Base-by-base conservation (phyloP, 1,284 basidiomycete species). In the Moesziomyces globuligerus region DNA sequence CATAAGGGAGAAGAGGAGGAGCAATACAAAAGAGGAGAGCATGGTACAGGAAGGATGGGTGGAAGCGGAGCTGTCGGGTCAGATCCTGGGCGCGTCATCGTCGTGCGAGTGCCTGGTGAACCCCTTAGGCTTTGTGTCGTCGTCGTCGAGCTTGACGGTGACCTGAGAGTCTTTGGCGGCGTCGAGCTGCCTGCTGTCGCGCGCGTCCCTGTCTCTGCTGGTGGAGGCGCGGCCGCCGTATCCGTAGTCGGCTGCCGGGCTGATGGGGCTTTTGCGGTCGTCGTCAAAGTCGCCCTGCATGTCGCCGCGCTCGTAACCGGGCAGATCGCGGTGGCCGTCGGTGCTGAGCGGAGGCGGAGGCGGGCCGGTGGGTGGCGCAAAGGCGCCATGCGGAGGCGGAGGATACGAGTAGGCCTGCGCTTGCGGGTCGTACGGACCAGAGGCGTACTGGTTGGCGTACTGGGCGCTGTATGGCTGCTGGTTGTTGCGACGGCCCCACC, bases 111-210 rank as follows among this genome's bases (percentile, higher is more conserved):
- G n/a, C 7, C 57, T 26, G 26, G 36, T 46, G 21, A 43, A 40
- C 1, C 36, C 37, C 43, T 48, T 65, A 41, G 41, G 50, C 56
- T 65, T 60, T 26, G 50, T 40, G 21, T 68, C 58, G 4, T 65
- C 61, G 29, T 71, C 68, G 41, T 70, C 56, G 1, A 70, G 49
- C 42, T 32, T 48, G 39, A 64, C 58, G 1, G 67, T 70, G 17
- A 64, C 67, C 28, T 70, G 55, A 20, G 60, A 64, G 23, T 69
- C 66, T 24, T 69, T 69, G 1, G 66, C 66, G 5, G 66, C 66
- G 34, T 69, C 59, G 32, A 53, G 50, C 48, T 62, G 54, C 44
- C 61, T 56, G 15, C 32, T 6, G 32, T 34, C 32, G 32, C 32
- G 15, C 39, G 39, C 18, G 32, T 71, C 57, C n/a, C 58, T 49